Base-by-base conservation (phyloP, 2,329 filamentous ascomycete genomes). In the Zymoseptoria ardabiliae region DNA sequence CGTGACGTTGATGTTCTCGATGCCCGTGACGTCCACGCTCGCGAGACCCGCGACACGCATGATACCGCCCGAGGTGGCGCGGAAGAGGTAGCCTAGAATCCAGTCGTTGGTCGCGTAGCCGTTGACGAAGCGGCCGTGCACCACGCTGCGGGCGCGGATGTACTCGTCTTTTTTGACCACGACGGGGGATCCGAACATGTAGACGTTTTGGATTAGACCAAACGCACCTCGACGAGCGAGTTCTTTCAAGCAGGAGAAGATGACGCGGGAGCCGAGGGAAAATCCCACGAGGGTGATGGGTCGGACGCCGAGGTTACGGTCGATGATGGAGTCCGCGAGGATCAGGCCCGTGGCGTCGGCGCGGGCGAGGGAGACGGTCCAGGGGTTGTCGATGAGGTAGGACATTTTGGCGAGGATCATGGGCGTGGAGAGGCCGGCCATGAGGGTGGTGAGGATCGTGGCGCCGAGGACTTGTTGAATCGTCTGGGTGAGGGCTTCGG, bases 371-470 rank as follows among this genome's bases (percentile, higher is more conserved):
- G 94, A 97, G n/a, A 97, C 92, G 23, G 89, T 91, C 94, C 94
- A 99, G 0, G 94, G 94, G 70, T 99, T 99, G 74, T 99, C 94
- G 65, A 99, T 97, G 20, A 99, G 82, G 71, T 99, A 99, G 0
- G 93, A 86, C 9, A 99, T 83, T 72, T 99, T 99, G 0, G 93
- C 92, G 51, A 99, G 78, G 25, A 97, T 87, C 50, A 99, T 84
- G 2, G 94, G 94, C n/a, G 97, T 78, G 72, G 95, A 91, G 55
- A 99, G 79, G 35, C 92, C 91, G 49, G 92, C 88, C 93, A 99
- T 97, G 30, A 99, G 79, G 65, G 88, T 85, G 56, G 92, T 85
- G 17, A 99, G 79, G 56, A 99, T 87, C 0, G 94, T 97, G 70
- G 85, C 94, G 50, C 90, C 94, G 11, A 99, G 81, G 7, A 97